Evolutionary conservation across 805 yeast genomes (phyloP).

Genomic region (Monosporozyma solicola): DNA sequence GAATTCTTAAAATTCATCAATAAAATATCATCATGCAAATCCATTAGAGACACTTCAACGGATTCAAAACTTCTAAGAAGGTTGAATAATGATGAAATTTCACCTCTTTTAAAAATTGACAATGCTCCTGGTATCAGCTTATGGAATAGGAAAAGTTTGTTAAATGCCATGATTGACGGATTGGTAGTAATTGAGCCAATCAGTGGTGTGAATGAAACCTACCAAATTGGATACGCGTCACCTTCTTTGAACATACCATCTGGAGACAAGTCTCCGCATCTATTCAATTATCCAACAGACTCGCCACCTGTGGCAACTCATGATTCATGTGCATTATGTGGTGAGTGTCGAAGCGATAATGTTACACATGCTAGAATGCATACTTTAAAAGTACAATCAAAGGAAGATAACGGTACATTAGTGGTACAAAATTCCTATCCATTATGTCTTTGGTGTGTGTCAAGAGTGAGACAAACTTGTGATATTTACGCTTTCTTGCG

Average conservation of each 20-base stretch:
- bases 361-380: slow-evolving; percentile 74
- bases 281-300: slow-evolving; percentile 37
- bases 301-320: slow-evolving; percentile 67
- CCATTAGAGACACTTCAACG: slow-evolving; percentile 33
- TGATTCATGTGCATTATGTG: slow-evolving; percentile 76
- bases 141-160: slow-evolving; percentile 51
- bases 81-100: slow-evolving; percentile 69
- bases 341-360: slow-evolving; percentile 61
- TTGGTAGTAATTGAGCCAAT: slow-evolving; percentile 79
- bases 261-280: slow-evolving; percentile 25
- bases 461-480: slow-evolving; percentile 71
- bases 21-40: slow-evolving; percentile 27
- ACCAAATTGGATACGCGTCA: slow-evolving; percentile 33
- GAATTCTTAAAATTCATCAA: slow-evolving; percentile 35
- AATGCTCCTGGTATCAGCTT: slow-evolving; percentile 54
- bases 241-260: slow-evolving; percentile 4
- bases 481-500: slow-evolving; percentile 74
- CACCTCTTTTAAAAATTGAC: slow-evolving; percentile 58
- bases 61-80: slow-evolving; percentile 52
- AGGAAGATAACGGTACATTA: slow-evolving; percentile 25
- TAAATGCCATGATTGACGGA: slow-evolving; percentile 68
- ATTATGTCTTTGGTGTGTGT: slow-evolving; percentile 72
- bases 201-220: slow-evolving; percentile 70
- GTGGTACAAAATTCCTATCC: slow-evolving; percentile 41
- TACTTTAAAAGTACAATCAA: slow-evolving; percentile 43